Evolutionary conservation across 106 monocot genomes (phyloP).

Genomic region (Dioscorea alata): DNA sequence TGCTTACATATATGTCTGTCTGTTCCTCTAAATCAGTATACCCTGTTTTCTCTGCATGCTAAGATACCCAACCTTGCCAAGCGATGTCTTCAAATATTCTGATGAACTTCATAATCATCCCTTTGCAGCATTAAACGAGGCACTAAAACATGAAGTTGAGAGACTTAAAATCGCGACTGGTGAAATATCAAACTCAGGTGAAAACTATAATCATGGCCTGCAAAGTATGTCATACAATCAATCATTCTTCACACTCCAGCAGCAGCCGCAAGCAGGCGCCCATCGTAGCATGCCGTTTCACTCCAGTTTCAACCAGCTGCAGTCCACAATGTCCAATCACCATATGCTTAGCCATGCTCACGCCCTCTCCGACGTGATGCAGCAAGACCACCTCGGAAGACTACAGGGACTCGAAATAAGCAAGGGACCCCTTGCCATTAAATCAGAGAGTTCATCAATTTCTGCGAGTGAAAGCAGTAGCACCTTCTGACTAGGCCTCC

Average conservation of each 20-base stretch:
- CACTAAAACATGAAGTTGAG: slow-evolving; percentile 84
- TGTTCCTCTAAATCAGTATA: too few relatives aligned
- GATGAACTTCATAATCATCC: too few relatives aligned
- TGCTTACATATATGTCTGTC: too few relatives aligned
- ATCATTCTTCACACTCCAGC: slow-evolving; percentile 35
- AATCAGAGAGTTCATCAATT: slow-evolving; percentile 61
- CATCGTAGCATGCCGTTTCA: slow-evolving; percentile 28
- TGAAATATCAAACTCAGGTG: slow-evolving; percentile 30
- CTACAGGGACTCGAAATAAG: slow-evolving; percentile 71
- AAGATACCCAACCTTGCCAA: too few relatives aligned
- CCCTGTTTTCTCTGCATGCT: too few relatives aligned
- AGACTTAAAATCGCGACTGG: slow-evolving; percentile 85
- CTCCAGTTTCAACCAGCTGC: slow-evolving; percentile 25
- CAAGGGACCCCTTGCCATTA: slow-evolving; percentile 42
- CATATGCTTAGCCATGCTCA: slow-evolving; percentile 32
- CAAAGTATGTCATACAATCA: slow-evolving; percentile 35
- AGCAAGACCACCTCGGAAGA: slow-evolving; percentile 63
- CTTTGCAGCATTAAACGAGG: slow-evolving; percentile 76
- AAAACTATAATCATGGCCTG: slow-evolving; percentile 37
- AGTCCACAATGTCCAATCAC: slow-evolving; percentile 16
- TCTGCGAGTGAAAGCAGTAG: slow-evolving; percentile 87
- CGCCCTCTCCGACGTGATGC: slow-evolving; percentile 48
- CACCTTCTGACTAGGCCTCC: slow-evolving; percentile 39
- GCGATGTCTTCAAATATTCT: too few relatives aligned
- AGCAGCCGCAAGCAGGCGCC: slow-evolving; percentile 12